Percentiles rank a stretch among this genome's conserved stretches.
Evolutionary conservation across 306 rosid genomes (phyloP).

Genomic region (Boehmeria nivea): DNA sequence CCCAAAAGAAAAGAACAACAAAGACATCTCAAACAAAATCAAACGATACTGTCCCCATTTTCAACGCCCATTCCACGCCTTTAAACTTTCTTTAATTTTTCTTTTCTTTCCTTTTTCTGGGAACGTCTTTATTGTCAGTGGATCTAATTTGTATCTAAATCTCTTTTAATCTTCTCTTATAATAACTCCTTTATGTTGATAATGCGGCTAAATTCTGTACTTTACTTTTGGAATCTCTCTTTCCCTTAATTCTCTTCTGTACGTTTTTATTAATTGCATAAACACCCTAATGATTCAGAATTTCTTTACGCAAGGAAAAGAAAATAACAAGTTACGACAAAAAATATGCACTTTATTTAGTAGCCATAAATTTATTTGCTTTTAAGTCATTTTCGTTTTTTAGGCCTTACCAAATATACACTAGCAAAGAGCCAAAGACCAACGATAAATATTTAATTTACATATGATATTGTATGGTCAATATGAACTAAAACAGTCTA

Average conservation of each 20-base stretch:
- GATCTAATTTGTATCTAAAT: conserved; percentile 16
- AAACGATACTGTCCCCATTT: conserved; percentile 35
- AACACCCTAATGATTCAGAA: background rate
- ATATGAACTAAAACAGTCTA: background rate
- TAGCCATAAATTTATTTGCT: background rate
- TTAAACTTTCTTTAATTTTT: conserved; percentile 10
- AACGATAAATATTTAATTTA: no score
- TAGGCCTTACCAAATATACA: background rate
- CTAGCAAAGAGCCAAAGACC: no score
- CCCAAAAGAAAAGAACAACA: conserved; percentile 33
- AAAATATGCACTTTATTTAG: background rate
- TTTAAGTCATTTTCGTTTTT: background rate
- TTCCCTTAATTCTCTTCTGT: background rate
- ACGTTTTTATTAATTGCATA: background rate
- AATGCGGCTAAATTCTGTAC: conserved; percentile 14
- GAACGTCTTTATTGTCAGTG: conserved; percentile 5
- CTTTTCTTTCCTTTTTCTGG: conserved; percentile 2
- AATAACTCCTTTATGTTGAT: conserved; percentile 2
- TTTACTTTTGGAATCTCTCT: conserved; percentile 12
- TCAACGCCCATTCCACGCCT: conserved; percentile 31
- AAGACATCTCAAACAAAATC: conserved; percentile 41
- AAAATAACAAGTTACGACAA: background rate
- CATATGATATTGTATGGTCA: background rate
- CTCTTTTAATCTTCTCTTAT: conserved; percentile 15
- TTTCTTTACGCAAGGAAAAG: background rate